Base-by-base conservation (phyloP, 2,329 filamentous ascomycete genomes). In the Fusarium incarnatum region DNA sequence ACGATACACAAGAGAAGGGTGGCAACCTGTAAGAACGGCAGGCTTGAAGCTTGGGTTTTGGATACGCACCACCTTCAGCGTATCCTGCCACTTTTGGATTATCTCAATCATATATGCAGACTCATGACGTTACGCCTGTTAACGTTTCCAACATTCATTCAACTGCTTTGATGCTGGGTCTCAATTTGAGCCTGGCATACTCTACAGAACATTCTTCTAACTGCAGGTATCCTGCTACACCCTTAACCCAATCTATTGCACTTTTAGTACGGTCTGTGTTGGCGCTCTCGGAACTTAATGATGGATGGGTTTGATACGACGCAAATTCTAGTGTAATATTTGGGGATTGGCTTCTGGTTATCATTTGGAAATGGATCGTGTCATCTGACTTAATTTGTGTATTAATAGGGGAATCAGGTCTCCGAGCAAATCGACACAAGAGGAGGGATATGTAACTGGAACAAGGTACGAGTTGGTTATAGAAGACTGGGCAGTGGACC, bases 1-100 rank as follows among this genome's bases (percentile, higher is more conserved):
- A 97, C 76, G 96, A 99, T 80, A 99, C 96, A 4, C 89, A 94
- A 60, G 96, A 99, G 84, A 97, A 98, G 86, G 88, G 89, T 34
- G 94, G 94, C 34, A 98, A 98, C 79, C 78, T 82, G 73, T 88
- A 82, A 63, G 57, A 41, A 37, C 62, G 34, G 34, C 40, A 56
- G 56, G 28, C 37, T 18, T 40, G 42, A 37, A 46, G 47, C 42
- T 56, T 23, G 56, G 49, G 32, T 52, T 48, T 37, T 30, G 57
- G 55, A 52, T 46, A 13, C n/a, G 30, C 47, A 42, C 47, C 28
- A 52, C 22, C 13, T 25, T 32, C 22, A 46, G 40, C 41, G 18
- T 42, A 37, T 48, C 37, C 34, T 25, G n/a, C 47, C 50, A 54
- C 56, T 48, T 44, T 37, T 34, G 30, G 49, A 56, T 25, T 40